Evolutionary conservation across 2,329 filamentous ascomycete species (phyloP), one percentile per base, ranked within the genome.

Genomic region (Neofusicoccum ribis): DNA sequence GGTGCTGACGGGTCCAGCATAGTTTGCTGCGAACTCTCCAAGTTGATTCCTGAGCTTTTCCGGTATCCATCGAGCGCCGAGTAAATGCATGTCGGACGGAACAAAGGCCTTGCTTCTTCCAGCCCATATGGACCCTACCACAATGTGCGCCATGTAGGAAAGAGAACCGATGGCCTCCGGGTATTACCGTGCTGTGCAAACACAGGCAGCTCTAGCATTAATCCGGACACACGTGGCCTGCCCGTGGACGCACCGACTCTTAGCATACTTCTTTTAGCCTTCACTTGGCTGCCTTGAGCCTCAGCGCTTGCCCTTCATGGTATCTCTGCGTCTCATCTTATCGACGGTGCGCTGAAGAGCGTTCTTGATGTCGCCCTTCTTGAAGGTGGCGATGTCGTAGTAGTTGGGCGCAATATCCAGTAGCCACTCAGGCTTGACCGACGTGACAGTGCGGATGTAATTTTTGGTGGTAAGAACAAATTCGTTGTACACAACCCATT

Each of bases 401-500:
- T 99, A 99, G 17, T 85, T 87, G 2, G 93, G 93, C 4, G 95
- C 93, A 69, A 98, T 96, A 78, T 99, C 95, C 91, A 98, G 76
- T 67, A 99, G 82, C 95, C 95, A 99, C 79, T 99, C 95, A 0
- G 94, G 91, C 76, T 91, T 91, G 64, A 99, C 90, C 36, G 91
- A 89, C 12, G 93, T 98, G 54, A 97, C 92, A 0, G 92, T 97
- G 65, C 96, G 88, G 72, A 99, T 94, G 78, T 97, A 99, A 81
- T 98, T 96, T 86, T 99, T 97, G 62, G 91, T 95, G 0, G 95
- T 99, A 64, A 99, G 86, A 12, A 99, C 95, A 74, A 98, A 99
- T 76, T 99, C 96, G 73, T 98, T 97, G 81, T 99, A 99, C 31
- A 99, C 82, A 31, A 99, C 92, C 95, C 95, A 99, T 70, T 99